phyloP scores from a whole-genome alignment of 1,139 yeast genomes.

The Candida sp. region DNA sequence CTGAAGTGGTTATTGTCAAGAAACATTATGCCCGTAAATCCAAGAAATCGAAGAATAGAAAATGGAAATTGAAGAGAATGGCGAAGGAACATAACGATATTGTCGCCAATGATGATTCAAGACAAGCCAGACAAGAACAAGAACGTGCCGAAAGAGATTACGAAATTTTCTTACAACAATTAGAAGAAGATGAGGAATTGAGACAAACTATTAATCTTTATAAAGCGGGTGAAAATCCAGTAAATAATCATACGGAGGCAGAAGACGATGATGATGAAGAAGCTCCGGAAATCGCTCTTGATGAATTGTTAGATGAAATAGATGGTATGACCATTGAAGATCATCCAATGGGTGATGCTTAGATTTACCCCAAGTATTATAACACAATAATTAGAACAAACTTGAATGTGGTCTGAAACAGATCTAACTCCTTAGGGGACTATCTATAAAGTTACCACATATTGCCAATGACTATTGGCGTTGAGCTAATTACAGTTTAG shows the following conservation, averaged over 20 bases:
- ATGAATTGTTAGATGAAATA: constrained; percentile 84
- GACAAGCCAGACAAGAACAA: constrained; percentile 82
- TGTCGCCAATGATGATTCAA: constrained; percentile 72
- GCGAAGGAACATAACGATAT: constrained; percentile 91
- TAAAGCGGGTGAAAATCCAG: constrained; percentile 50
- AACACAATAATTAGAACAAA: too few relatives aligned
- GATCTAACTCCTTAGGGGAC: too few relatives aligned
- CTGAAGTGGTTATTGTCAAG: constrained; percentile 94
- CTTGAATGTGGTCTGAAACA: too few relatives aligned
- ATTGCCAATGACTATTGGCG: too few relatives aligned
- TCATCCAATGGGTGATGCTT: constrained; percentile 20
- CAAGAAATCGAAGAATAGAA: constrained; percentile 74
- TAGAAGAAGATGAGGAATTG: constrained; percentile 95
- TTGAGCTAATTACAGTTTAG: too few relatives aligned
- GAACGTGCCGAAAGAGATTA: constrained; percentile 95
- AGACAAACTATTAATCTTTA: constrained; percentile 89
- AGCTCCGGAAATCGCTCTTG: constrained; percentile 74
- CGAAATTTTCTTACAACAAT: constrained; percentile 92
- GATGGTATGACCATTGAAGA: constrained; percentile 87
- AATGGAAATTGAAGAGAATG: constrained; percentile 98
- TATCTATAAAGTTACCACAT: too few relatives aligned
- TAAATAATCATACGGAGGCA: constrained; percentile 29
- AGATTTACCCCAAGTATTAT: too few relatives aligned
- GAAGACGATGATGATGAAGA: constrained; percentile 54
- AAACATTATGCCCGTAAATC: constrained; percentile 82